Evolutionary conservation across 257 asterid species (phyloP).

Genomic region (Linaria vulgaris): DNA sequence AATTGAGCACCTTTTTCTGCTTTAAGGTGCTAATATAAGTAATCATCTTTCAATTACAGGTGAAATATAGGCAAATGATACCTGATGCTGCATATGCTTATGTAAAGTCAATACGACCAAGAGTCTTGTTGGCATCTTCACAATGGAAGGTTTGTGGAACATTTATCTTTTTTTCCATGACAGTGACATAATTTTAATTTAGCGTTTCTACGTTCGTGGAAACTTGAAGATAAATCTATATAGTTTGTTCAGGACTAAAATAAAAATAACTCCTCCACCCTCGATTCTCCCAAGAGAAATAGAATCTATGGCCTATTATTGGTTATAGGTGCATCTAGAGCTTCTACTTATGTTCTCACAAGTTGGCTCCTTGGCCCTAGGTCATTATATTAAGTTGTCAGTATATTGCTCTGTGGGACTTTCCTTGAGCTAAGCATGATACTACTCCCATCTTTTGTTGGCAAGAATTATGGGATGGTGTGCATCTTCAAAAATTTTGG

Average conservation of each 20-base stretch:
- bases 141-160: slow-evolving; percentile 50
- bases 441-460: too few species aligned
- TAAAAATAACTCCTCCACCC: too few species aligned
- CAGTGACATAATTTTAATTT: neutral
- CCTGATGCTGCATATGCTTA: slow-evolving; percentile 61
- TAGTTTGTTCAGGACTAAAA: neutral
- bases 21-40: neutral
- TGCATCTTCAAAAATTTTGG: too few species aligned
- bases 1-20: slow-evolving; percentile 5
- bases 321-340: too few species aligned
- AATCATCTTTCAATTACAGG: slow-evolving; percentile 29
- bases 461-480: neutral
- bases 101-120: slow-evolving; percentile 67
- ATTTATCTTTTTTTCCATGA: neutral
- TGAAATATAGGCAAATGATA: slow-evolving; percentile 55
- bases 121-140: slow-evolving; percentile 56
- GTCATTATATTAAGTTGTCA: neutral
- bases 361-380: neutral
- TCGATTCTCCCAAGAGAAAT: too few species aligned
- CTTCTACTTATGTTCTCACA: too few species aligned
- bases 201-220: neutral
- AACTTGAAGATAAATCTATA: neutral
- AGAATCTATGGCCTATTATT: too few species aligned
- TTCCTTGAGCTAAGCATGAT: too few species aligned
- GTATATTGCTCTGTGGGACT: neutral